Base-by-base conservation (phyloP, 495 filamentous ascomycete species). In the Chaetomium cochliodes region DNA sequence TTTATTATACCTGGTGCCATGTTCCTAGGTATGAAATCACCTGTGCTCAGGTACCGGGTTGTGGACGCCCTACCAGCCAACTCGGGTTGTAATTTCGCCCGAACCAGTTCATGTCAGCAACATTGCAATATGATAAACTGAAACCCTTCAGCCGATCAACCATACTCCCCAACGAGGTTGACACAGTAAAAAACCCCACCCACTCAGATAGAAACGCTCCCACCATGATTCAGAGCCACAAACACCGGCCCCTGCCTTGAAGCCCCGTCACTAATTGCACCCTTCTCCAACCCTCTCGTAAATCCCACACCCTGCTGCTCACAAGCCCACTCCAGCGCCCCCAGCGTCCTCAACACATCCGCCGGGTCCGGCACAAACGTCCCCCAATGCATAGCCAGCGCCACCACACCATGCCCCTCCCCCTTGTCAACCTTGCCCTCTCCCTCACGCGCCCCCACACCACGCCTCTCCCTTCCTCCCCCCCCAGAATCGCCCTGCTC, bases 381-480 rank as follows among this genome's bases (percentile, higher is more conserved):
- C 13, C 73, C 73, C 73, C 73, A 76, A 53, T 76, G 73, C 58
- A 76, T 71, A 1, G 68, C 73, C 15, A 76, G 60, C 4, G 73
- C 73, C 15, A 76, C 68, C 42, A 8, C 53, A 39, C 16, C 46
- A 8, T 13, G n/a, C n/a, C n/a, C n/a, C 5, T 7, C 9, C 16
- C 8, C 37, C 1, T 46, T 15, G 5, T 41, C 39, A 2, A 15
- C 9, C 39, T 15, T 15, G 5, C 13, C 41, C 41, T 18, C 41
- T 3, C 3, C 41, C 13, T 15, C 23, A 8, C 41, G 3, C 46
- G 8, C 13, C 5, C 8, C 11, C 16, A 2, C 39, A 5, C 30
- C 41, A 4, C 18, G 2, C 16, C 13, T 15, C 11, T 6, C 41
- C 15, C 5, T 15, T 1, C 41, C 41, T 4, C 1, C 15, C 2